Evolutionary conservation across 495 filamentous ascomycete genomes (phyloP).

Genomic region (Aspergillus funiculosus): DNA sequence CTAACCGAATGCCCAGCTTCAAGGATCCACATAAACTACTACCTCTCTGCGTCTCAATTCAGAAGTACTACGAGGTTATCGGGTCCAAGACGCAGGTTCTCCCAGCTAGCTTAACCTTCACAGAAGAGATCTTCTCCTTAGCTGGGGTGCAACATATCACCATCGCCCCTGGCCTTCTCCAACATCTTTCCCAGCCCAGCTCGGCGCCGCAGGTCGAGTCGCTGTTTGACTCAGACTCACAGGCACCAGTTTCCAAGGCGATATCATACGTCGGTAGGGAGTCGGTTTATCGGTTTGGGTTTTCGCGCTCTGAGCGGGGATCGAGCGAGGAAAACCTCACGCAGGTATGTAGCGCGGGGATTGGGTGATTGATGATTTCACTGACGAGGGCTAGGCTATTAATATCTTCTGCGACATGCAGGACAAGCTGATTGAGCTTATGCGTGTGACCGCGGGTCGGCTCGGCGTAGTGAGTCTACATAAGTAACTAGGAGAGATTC

Average conservation of each 20-base stretch:
- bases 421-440: conserved; percentile 42
- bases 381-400: conserved; percentile 38
- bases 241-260: conserved; percentile 3
- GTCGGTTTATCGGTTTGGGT: conserved; percentile 42
- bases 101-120: conserved; percentile 50
- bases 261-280: conserved; percentile 39
- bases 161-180: conserved; percentile 47
- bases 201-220: conserved; percentile 26
- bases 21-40: conserved; percentile 40
- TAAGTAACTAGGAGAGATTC: too few relatives aligned
- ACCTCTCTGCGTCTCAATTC: conserved; percentile 45
- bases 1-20: conserved; percentile 19
- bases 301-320: conserved; percentile 44
- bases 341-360: conserved; percentile 32
- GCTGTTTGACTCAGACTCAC: conserved; percentile 28
- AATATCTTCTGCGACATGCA: conserved; percentile 59
- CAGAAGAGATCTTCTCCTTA: conserved; percentile 51
- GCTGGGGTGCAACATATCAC: conserved; percentile 56
- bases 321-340: conserved; percentile 47
- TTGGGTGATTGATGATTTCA: conserved; percentile 54
- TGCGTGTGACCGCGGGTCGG: not conserved
- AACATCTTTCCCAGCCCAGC: conserved; percentile 37
- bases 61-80: conserved; percentile 47
- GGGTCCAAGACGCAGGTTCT: conserved; percentile 46
- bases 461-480: too few relatives aligned